Evolutionary conservation across 208 protist genomes (phyloP), one percentile per base, ranked within the genome.

Genomic region (Trichomonas vaginalis): DNA sequence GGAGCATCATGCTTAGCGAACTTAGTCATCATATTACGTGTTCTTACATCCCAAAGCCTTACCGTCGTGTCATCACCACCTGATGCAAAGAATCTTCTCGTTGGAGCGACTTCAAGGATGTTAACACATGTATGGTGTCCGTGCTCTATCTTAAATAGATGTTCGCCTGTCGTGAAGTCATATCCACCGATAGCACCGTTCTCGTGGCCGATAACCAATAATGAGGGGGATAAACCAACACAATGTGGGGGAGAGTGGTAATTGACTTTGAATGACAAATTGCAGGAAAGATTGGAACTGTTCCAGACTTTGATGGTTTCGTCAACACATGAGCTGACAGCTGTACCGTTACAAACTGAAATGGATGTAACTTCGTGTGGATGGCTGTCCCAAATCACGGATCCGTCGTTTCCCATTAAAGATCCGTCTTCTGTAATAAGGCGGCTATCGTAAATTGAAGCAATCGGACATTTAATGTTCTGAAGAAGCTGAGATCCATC

Each of bases 41-140:
- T 97, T 39, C 95, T 37, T 27, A 97, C 95, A 35, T 97, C 96
- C 97, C 97, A 97, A 21, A 97, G 95, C 48, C 97, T 21, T 27
- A 97, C 96, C 1, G 97, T 97, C 17, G 97, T 97, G 37, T 96
- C 95, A 27, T 37, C 46, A 12, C 95, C 96, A 51, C 97, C 97
- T 56, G 96, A 96, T 39, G 97, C 96, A 51, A 98, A 96, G 45
- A 97, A 97, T 95, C 96, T 49, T 23, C 42, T 46, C 12, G 82
- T 46, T 90, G 82, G 82, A n/a, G 82, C 3, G n/a, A 90, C 48
- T 48, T 90, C 82, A 35, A 46, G 0, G 46, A 37, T 40, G 12
- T 9, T 35, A 10, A 90, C 82, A 1, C 4, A 35, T 35, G 82
- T 90, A 48, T 90, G 82, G 42, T 90, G 82, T 45, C 40, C 35